Evolutionary conservation across 768 basidiomycete genomes (phyloP).

Genomic region (Tulasnella calospora): DNA sequence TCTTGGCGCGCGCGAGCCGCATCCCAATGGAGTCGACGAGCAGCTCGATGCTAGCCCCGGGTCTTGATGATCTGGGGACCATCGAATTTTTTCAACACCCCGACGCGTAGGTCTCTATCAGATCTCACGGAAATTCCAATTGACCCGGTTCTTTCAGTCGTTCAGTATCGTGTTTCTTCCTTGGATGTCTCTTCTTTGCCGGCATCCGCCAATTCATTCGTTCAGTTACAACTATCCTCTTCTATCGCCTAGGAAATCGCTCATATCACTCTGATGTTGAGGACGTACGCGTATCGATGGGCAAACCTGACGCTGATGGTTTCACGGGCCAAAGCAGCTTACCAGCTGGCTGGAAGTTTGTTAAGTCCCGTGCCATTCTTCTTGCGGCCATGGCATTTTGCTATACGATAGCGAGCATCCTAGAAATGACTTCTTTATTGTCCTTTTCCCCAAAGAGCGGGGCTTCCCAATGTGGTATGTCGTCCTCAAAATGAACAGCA

Average conservation of each 20-base stretch:
- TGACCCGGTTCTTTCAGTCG: neutral
- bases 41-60: neutral
- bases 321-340: neutral
- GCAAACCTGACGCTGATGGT: neutral
- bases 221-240: neutral
- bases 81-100: neutral
- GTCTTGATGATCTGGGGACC: slow-evolving; percentile 3
- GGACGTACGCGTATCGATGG: neutral
- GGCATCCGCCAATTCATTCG: neutral
- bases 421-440: neutral
- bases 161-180: slow-evolving; percentile 2
- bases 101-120: neutral
- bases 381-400: slow-evolving; percentile 1
- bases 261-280: neutral
- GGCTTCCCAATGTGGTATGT: neutral
- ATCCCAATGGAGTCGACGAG: neutral
- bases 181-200: slow-evolving; percentile 5
- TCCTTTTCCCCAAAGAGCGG: neutral
- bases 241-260: neutral
- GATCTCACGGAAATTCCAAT: neutral
- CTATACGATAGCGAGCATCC: neutral
- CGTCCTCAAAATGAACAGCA: neutral
- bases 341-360: neutral
- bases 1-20: neutral
- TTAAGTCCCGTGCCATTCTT: neutral